Evolutionary conservation across 2,329 filamentous ascomycete genomes (phyloP).

Genomic region (Cephalotrichum gorgonifer): DNA sequence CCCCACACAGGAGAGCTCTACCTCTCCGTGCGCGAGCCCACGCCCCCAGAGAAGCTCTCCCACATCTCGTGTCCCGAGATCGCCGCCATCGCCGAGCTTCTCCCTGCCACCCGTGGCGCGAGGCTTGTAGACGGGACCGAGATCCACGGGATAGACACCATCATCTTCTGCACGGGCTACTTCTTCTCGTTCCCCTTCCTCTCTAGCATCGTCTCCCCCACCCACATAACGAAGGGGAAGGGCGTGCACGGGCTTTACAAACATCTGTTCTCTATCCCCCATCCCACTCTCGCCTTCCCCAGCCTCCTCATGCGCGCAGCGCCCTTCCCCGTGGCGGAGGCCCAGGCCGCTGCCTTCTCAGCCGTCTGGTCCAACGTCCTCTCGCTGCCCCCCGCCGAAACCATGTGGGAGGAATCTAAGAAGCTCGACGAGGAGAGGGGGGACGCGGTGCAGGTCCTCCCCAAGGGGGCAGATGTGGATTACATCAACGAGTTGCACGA

Average conservation of each 20-base stretch:
- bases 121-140: slow-evolving; percentile 55
- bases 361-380: slow-evolving; percentile 67
- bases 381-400: slow-evolving; percentile 45
- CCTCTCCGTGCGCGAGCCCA: slow-evolving; percentile 46
- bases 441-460: slow-evolving; percentile 36
- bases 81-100: slow-evolving; percentile 47
- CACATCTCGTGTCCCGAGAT: slow-evolving; percentile 40
- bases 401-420: slow-evolving; percentile 63
- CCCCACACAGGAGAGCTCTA: slow-evolving; percentile 47
- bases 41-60: slow-evolving; percentile 30
- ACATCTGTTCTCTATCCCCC: slow-evolving; percentile 65
- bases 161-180: slow-evolving; percentile 87
- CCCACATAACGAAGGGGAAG: slow-evolving; percentile 57
- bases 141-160: slow-evolving; percentile 58
- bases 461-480: slow-evolving; percentile 49
- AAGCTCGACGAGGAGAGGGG: slow-evolving; percentile 39
- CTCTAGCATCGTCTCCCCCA: slow-evolving; percentile 25
- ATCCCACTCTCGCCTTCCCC: slow-evolving; percentile 71
- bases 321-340: slow-evolving; percentile 75
- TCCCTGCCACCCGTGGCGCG: slow-evolving; percentile 45
- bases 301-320: slow-evolving; percentile 72
- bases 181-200: slow-evolving; percentile 76
- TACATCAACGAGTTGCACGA: slow-evolving; percentile 62
- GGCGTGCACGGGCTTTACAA: slow-evolving; percentile 65
- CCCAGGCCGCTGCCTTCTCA: slow-evolving; percentile 66